Conservation (phyloP, 108 stramenopile genomes). For the Cylindrotheca fusiformis region DNA sequence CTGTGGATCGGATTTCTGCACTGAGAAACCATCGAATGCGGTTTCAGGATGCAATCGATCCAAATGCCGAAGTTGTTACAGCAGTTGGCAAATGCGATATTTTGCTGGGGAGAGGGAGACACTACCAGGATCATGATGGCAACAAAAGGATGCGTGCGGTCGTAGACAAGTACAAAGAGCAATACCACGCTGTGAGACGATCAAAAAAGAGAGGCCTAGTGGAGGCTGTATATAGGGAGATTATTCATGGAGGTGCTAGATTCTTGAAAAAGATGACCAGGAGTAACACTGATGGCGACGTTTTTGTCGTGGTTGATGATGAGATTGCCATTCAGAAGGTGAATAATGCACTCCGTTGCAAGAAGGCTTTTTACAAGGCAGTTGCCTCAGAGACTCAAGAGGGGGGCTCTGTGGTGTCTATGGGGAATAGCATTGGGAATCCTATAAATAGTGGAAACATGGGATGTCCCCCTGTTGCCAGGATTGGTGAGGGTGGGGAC, state of each 20-base stretch:
- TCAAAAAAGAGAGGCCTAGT: background rate
- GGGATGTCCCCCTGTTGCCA: no score
- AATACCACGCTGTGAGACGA: background rate
- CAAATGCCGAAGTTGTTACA: background rate
- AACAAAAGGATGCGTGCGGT: conserved; percentile 4
- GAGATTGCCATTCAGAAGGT: background rate
- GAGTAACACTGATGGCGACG: background rate
- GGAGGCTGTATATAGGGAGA: background rate
- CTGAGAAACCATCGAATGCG: background rate
- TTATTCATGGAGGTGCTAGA: background rate
- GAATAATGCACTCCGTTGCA: background rate
- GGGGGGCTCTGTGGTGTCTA: background rate
- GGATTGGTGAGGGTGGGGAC: no score
- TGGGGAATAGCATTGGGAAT: background rate
- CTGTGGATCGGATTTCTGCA: background rate
- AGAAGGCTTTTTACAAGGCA: background rate
- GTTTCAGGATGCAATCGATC: background rate
- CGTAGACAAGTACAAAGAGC: background rate
- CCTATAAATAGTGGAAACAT: background rate
- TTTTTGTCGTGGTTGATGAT: background rate
- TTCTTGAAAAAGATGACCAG: background rate
- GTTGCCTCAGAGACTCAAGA: background rate
- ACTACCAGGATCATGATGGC: conserved; percentile 4
- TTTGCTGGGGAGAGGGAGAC: conserved; percentile 3
- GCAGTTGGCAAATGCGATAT: conserved; percentile 1